These are phyloP conservation scores for Peniophora sp. DNA, from an alignment of 1,284 basidiomycete genomes.

Conservation along the genomic window DNA sequence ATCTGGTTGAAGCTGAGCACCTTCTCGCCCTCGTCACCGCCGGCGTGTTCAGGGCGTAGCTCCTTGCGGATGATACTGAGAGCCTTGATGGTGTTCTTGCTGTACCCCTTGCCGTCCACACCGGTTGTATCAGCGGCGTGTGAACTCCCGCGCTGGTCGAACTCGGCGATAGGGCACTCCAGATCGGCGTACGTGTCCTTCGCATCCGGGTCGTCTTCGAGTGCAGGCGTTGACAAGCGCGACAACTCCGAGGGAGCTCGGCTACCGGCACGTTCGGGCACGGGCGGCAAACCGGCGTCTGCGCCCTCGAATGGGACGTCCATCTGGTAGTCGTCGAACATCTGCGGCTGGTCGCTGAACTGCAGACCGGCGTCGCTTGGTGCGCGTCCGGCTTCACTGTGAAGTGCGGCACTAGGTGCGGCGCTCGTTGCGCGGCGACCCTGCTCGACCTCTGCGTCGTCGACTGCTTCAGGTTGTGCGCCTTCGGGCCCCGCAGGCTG, in stretches of 20 bases:
- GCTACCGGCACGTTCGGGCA: slow-evolving; percentile 32
- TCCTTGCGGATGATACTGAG: slow-evolving; percentile 77
- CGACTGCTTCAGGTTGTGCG: slow-evolving; percentile 19
- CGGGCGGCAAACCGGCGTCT: slow-evolving; percentile 21
- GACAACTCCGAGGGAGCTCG: slow-evolving; percentile 47
- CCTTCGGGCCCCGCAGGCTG: slow-evolving; percentile 24
- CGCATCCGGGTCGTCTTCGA: slow-evolving; percentile 47
- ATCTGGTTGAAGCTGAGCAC: slow-evolving; percentile 67
- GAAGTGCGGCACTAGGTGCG: slow-evolving; percentile 46
- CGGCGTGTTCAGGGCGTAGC: slow-evolving; percentile 46
- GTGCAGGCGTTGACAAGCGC: slow-evolving; percentile 60
- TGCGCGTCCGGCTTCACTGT: slow-evolving; percentile 43
- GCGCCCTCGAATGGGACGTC: slow-evolving; percentile 23
- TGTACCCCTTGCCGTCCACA: slow-evolving; percentile 67
- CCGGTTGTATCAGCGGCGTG: slow-evolving; percentile 38
- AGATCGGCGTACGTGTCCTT: slow-evolving; percentile 60
- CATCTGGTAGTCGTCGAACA: slow-evolving; percentile 61
- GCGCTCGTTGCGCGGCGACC: slow-evolving; percentile 57
- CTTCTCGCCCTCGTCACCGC: slow-evolving; percentile 41
- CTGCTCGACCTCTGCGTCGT: slow-evolving; percentile 57
- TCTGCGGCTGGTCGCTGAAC: slow-evolving; percentile 37
- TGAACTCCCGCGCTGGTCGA: slow-evolving; percentile 59
- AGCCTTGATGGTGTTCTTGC: slow-evolving; percentile 88
- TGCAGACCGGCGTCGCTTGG: slow-evolving; percentile 40
- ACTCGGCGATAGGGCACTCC: slow-evolving; percentile 73